phyloP scores from a whole-genome alignment of 202 grass and related monocot genomes.

The Musa balbisiana region DNA sequence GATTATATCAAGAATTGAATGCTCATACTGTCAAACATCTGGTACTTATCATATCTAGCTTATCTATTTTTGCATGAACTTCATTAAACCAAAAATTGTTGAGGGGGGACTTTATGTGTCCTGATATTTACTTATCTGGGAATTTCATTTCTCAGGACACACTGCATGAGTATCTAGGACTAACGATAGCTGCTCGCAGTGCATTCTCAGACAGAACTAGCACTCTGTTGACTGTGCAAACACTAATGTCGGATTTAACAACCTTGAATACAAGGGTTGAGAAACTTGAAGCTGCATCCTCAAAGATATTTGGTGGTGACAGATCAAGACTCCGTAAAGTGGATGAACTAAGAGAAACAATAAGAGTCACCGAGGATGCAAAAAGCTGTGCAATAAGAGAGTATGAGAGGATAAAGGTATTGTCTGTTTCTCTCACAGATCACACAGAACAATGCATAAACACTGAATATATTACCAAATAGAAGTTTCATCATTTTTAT shows the following conservation, averaged over 20 bases:
- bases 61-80: background rate
- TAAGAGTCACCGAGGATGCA: slow-evolving; percentile 77
- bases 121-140: background rate
- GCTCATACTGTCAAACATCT: slow-evolving; percentile 89
- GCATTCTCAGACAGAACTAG: slow-evolving; percentile 87
- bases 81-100: background rate
- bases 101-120: background rate
- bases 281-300: slow-evolving; percentile 80
- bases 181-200: slow-evolving; percentile 70
- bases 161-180: slow-evolving; percentile 81
- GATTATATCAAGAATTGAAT: slow-evolving; percentile 90
- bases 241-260: slow-evolving; percentile 76
- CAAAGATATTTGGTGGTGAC: slow-evolving; percentile 93
- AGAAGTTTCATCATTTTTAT: background rate
- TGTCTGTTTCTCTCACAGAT: slow-evolving; percentile 8
- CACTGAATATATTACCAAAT: background rate
- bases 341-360: slow-evolving; percentile 75
- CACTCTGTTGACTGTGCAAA: slow-evolving; percentile 90
- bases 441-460: background rate
- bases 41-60: slow-evolving; percentile 29
- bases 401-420: slow-evolving; percentile 96
- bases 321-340: slow-evolving; percentile 65
- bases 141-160: slow-evolving; percentile 49
- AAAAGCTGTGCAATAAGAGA: slow-evolving; percentile 81
- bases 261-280: slow-evolving; percentile 65